Evolutionary conservation across 2,329 filamentous ascomycete genomes (phyloP).

Genomic region (Microcyclospora pomicola): DNA sequence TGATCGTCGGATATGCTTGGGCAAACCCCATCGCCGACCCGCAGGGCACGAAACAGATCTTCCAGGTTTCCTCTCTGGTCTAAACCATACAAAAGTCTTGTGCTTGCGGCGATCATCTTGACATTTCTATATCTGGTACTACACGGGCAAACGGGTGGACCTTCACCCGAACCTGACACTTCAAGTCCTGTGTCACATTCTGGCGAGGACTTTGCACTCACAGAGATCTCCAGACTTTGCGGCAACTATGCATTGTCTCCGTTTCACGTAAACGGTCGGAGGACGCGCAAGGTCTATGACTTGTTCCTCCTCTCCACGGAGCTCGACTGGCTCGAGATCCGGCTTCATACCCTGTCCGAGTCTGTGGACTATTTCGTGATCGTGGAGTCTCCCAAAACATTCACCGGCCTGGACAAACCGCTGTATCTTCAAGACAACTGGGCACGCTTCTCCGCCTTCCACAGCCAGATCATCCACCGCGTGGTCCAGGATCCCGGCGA

Average conservation of each 20-base stretch:
- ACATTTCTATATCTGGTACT: too few relatives aligned
- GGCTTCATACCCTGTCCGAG: constrained; percentile 43
- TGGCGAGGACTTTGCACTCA: too few relatives aligned
- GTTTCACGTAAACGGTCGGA: not conserved
- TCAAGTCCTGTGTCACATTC: too few relatives aligned
- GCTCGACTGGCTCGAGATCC: constrained; percentile 52
- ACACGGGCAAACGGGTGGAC: too few relatives aligned
- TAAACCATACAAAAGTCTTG: too few relatives aligned
- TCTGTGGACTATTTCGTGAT: constrained; percentile 53
- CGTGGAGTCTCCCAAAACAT: constrained; percentile 45
- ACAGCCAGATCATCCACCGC: constrained; percentile 49
- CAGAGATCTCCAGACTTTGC: constrained; percentile 5
- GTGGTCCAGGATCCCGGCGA: constrained; percentile 32
- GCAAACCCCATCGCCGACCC: too few relatives aligned
- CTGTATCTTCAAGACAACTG: constrained; percentile 41
- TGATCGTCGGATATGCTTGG: too few relatives aligned
- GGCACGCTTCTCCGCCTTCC: constrained; percentile 38
- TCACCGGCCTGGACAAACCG: constrained; percentile 43
- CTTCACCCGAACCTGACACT: too few relatives aligned
- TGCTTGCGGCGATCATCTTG: too few relatives aligned
- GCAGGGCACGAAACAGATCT: too few relatives aligned
- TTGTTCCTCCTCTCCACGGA: constrained; percentile 50
- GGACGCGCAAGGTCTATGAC: constrained; percentile 43
- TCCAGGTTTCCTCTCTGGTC: too few relatives aligned
- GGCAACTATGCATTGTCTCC: constrained; percentile 6